Evolutionary conservation across 495 filamentous ascomycete genomes (phyloP), one percentile per base, ranked within the genome.

Genomic region (Talaromyces thailandensis): DNA sequence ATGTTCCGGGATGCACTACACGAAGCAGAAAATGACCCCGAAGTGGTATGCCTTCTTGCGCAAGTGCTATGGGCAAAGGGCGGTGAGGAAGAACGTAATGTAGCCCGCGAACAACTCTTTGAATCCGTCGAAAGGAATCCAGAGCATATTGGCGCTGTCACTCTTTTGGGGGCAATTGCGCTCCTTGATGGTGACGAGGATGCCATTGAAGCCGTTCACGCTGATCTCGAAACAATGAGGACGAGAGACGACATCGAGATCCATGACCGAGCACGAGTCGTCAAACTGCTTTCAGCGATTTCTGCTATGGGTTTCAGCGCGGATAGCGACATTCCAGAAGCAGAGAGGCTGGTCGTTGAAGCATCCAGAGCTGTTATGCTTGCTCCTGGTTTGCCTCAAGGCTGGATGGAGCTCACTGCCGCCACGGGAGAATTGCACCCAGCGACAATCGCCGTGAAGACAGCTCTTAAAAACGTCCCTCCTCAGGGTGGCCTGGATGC

Each of bases 21-120:
- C 52, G 93, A 96, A 74, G 89, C 89, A 4, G 71, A 84, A 48
- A 82, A 83, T 48, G 84, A 90, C 60, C 90, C 93, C 2, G 91
- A 98, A 71, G 88, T 93, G 4, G 86, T 93, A 16, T 96, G 92
- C 68, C 80, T 96, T 16, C 80, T 98, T 8, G 88, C 92, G 2
- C 89, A 98, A 69, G 86, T 97, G 3, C 81, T 98, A 6, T 98
- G 93, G 92, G 92, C 91, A 3, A 93, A 89, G 68, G 93, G 90
- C 25, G 86, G 85, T 1, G 84, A 88, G 7, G 84, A 88, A 12
- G 88, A 92, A 56, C 81, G 86, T 45, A 81, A 81, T 48, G 83
- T 91, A 61, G 91, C 93, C 12, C 82, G 90, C 5, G 85, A 95
- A 56, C 83, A 94, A 62, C 74, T 98, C 23, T 91, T 96, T 66